Evolutionary conservation across 164 flowering plant species (phyloP), one percentile per base, ranked within the genome.

Genomic region (Akebia trifoliata): DNA sequence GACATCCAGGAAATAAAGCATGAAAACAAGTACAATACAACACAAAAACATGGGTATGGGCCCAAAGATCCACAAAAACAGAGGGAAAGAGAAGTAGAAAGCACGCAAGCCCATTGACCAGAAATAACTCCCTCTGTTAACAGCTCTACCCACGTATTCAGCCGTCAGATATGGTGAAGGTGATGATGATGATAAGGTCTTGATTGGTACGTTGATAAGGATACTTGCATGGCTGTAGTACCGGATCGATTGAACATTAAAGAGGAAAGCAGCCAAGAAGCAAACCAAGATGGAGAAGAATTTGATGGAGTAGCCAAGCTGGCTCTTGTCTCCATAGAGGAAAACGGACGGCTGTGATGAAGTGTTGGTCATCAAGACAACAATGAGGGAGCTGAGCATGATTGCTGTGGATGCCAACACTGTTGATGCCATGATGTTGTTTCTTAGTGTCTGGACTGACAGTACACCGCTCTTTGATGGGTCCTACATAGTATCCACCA

Each of bases 361-460:
- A 18, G 37, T 47, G 63, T 67, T 54, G 1, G 78, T 63, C 93
- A 90, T 87, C 24, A 91, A 43, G 15, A 82, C 73, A 5, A 87
- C 88, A 39, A 91, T 81, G 25, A 91, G 50, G 2, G 96, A 88
- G 64, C 88, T 80, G 3, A 90, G 83, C 83, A 71, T 84, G 54
- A 90, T 85, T 2, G 94, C 92, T 4, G 88, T 88, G 0, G 96
- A 76, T 0, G 92, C 94, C 56, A 91, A 59, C 1, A 91, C 70
- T 45, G 96, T 90, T 15, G 97, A 87, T 7, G 95, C 97, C 97
- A 91, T 91, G 56, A 91, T 86, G 80, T 84, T 87, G 83, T 88
- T 91, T 43, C 98, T 55, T 0, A 87, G 70, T 0, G 96, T 87
- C 50, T 91, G 97, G 4, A 87, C 94, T 8, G 92, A 83, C 2